These are phyloP conservation scores for Taxawa tesnikishii DNA, from an alignment of 2,329 filamentous ascomycete genomes.

Conservation along the genomic window DNA sequence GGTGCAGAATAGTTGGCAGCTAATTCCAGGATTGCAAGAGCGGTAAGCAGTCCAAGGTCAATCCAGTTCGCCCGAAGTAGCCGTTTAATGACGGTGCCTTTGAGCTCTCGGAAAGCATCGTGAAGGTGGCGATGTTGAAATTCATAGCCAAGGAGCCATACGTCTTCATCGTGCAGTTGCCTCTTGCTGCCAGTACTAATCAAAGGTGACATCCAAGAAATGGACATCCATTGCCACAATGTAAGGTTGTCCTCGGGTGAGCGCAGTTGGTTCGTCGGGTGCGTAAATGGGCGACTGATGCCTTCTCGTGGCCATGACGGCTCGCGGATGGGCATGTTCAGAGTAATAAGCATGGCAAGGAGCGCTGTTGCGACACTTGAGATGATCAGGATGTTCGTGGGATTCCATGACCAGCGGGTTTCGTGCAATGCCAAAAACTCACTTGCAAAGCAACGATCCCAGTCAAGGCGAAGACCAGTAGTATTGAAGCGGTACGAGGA, in stretches of 20 bases:
- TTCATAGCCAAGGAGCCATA: constrained; percentile 68
- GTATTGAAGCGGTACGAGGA: constrained; percentile 17
- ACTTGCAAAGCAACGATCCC: constrained; percentile 12
- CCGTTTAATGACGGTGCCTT: constrained; percentile 58
- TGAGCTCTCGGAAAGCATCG: constrained; percentile 58
- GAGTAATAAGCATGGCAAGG: constrained; percentile 38
- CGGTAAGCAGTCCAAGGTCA: constrained; percentile 58
- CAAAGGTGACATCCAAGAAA: constrained; percentile 70
- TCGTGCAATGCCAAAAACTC: constrained; percentile 2
- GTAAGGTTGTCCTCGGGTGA: constrained; percentile 69
- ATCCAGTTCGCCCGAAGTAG: constrained; percentile 66
- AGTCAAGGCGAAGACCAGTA: constrained; percentile 11
- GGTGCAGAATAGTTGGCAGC: constrained; percentile 44
- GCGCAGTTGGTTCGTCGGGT: constrained; percentile 48
- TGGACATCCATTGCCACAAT: constrained; percentile 72
- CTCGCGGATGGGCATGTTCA: constrained; percentile 60
- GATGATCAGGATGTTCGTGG: constrained; percentile 10
- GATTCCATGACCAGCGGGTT: background rate
- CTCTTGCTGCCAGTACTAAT: constrained; percentile 51
- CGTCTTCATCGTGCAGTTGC: constrained; percentile 64
- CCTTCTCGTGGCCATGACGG: constrained; percentile 38
- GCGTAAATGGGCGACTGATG: constrained; percentile 46
- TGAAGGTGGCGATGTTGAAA: constrained; percentile 73
- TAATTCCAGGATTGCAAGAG: constrained; percentile 52
- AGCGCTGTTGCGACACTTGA: constrained; percentile 26